Evolutionary conservation across 176 grass and related monocot genomes (phyloP).

Genomic region (Triticum monococcum): DNA sequence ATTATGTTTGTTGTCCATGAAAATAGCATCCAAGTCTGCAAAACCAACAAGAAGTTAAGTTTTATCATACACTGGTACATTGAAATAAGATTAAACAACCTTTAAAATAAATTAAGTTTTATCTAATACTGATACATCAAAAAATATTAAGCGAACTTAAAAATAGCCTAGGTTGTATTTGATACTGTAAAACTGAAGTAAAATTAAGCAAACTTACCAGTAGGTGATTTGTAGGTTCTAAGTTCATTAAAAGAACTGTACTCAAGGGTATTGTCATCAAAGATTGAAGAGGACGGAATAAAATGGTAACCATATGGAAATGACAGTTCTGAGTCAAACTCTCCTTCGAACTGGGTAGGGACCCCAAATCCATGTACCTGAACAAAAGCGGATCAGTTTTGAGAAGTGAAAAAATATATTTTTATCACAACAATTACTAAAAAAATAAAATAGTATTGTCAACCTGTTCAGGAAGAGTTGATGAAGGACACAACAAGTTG

Average conservation of each 20-base stretch:
- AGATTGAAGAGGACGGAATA: slow-evolving; percentile 5
- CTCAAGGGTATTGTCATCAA: slow-evolving; percentile 3
- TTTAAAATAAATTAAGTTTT: no score
- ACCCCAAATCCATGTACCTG: slow-evolving; percentile 16
- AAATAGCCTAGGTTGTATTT: no score
- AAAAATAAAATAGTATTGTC: slow-evolving; percentile 25
- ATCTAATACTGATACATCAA: no score
- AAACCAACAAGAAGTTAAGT: background rate
- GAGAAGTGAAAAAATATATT: background rate
- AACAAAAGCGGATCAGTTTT: slow-evolving; percentile 26
- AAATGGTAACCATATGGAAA: background rate
- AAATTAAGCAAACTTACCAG: slow-evolving; percentile 27
- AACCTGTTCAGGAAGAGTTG: slow-evolving; percentile 18
- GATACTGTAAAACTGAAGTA: background rate
- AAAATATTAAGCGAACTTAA: no score
- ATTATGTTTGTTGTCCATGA: background rate
- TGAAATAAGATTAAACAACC: background rate
- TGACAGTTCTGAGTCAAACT: no score
- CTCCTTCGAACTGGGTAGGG: background rate
- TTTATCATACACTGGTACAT: background rate
- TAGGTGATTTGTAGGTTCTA: slow-evolving; percentile 23
- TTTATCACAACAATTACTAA: background rate
- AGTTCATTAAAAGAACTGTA: background rate
- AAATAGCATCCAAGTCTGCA: slow-evolving; percentile 26
- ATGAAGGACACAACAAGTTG: background rate